phyloP scores from a whole-genome alignment of 768 basidiomycete species.

The Leccinum obscurum region DNA sequence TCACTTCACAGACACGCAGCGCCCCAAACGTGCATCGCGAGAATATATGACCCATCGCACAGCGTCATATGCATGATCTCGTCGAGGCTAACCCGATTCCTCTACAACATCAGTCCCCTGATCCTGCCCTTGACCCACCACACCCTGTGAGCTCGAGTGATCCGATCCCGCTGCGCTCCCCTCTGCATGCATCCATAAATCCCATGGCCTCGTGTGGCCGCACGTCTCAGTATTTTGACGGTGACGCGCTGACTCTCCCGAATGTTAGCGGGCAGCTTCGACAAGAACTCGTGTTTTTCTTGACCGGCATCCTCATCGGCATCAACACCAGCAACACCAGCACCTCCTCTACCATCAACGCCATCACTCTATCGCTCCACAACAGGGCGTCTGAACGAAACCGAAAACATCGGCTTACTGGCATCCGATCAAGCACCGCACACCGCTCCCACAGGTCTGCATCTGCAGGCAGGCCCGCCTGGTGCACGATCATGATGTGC shows the following conservation, averaged over 20 bases:
- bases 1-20: too few relatives aligned
- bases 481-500: constrained; percentile 76
- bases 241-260: constrained; percentile 75
- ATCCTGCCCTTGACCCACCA: constrained; percentile 31
- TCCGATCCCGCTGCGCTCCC: constrained; percentile 30
- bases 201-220: constrained; percentile 66
- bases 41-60: too few relatives aligned
- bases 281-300: constrained; percentile 48
- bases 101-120: constrained; percentile 21
- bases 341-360: constrained; percentile 34
- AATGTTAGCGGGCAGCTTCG: constrained; percentile 46
- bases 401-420: too few relatives aligned
- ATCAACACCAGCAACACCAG: constrained; percentile 70
- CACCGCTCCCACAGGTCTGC: constrained; percentile 6
- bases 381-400: too few relatives aligned
- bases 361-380: too few relatives aligned
- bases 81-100: neutral
- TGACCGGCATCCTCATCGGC: constrained; percentile 31
- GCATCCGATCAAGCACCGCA: too few relatives aligned
- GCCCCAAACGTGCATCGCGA: too few relatives aligned
- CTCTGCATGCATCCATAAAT: constrained; percentile 54
- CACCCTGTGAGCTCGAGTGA: constrained; percentile 30
- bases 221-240: constrained; percentile 68
- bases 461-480: constrained; percentile 22
- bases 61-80: neutral